Evolutionary conservation across 805 yeast genomes (phyloP).

Genomic region (Wickerhamiella sorbophila): DNA sequence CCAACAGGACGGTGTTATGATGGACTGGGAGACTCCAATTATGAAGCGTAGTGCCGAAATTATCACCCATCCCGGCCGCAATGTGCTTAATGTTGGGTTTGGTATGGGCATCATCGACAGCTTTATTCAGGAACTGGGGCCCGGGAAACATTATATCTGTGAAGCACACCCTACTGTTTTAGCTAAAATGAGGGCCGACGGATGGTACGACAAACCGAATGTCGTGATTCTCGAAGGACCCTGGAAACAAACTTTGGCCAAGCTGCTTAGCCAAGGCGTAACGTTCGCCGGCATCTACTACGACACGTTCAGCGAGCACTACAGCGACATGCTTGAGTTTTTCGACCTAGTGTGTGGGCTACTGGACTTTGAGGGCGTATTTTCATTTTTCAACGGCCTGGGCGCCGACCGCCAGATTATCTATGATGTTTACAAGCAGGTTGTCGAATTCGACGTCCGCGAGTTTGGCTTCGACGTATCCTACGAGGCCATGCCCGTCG

Average conservation of each 20-base stretch:
- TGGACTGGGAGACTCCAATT: conserved; percentile 83
- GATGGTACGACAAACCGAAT: conserved; percentile 65
- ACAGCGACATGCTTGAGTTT: conserved; percentile 72
- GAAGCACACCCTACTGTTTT: conserved; percentile 94
- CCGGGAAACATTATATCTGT: conserved; percentile 67
- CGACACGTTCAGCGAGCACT: conserved; percentile 89
- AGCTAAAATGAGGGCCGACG: conserved; percentile 47
- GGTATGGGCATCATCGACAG: conserved; percentile 94
- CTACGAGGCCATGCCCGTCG: conserved; percentile 28
- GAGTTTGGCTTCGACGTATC: conserved; percentile 62
- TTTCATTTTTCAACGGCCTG: conserved; percentile 84
- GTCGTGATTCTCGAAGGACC: conserved; percentile 74
- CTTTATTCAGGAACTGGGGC: conserved; percentile 46
- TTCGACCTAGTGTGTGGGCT: conserved; percentile 73
- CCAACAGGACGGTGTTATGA: conserved; percentile 86
- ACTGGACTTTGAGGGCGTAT: conserved; percentile 65
- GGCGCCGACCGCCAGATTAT: conserved; percentile 66
- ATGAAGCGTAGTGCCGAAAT: conserved; percentile 73
- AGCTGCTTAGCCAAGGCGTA: conserved; percentile 46
- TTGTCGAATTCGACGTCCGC: conserved; percentile 64
- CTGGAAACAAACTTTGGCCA: conserved; percentile 77
- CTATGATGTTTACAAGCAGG: conserved; percentile 71
- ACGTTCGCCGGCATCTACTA: conserved; percentile 85
- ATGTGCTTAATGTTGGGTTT: conserved; percentile 73
- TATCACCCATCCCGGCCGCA: conserved; percentile 37